Conservation (phyloP, 306 rosid genomes). For the Vigna angularis region DNA sequence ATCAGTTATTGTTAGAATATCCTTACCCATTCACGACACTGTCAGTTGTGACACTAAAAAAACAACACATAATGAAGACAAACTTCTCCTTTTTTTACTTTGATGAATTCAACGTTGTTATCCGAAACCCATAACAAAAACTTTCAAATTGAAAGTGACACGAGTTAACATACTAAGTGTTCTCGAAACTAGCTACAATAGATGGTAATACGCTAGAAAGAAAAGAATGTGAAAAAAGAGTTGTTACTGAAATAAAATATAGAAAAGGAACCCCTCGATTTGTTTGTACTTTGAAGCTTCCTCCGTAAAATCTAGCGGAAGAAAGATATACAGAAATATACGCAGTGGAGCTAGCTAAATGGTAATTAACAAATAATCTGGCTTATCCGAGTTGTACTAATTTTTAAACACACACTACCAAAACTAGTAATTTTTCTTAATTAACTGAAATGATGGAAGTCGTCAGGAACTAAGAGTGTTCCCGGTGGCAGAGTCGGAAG, state of each 20-base stretch:
- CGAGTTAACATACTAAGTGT: no score
- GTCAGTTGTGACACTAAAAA: background rate
- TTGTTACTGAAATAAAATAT: background rate
- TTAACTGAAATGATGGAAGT: background rate
- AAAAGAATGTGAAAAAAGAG: no score
- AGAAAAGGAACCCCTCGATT: background rate
- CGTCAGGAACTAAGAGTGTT: constrained; percentile 43
- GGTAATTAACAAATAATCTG: background rate
- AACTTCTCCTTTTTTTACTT: background rate
- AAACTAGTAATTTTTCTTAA: background rate
- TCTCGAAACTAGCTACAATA: background rate
- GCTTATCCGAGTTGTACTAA: background rate
- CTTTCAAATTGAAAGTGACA: background rate
- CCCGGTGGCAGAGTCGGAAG: constrained; percentile 60
- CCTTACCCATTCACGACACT: background rate
- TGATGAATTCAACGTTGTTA: background rate
- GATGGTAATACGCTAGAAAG: background rate
- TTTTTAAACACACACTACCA: background rate
- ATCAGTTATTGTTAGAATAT: background rate
- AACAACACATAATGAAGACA: background rate
- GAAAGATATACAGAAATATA: constrained; percentile 8
- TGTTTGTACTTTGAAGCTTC: background rate
- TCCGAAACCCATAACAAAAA: background rate
- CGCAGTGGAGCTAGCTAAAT: background rate
- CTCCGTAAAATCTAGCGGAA: constrained; percentile 27